Base-by-base conservation (phyloP, 179 eudicot genomes). In the Gypsophila paniculata region DNA sequence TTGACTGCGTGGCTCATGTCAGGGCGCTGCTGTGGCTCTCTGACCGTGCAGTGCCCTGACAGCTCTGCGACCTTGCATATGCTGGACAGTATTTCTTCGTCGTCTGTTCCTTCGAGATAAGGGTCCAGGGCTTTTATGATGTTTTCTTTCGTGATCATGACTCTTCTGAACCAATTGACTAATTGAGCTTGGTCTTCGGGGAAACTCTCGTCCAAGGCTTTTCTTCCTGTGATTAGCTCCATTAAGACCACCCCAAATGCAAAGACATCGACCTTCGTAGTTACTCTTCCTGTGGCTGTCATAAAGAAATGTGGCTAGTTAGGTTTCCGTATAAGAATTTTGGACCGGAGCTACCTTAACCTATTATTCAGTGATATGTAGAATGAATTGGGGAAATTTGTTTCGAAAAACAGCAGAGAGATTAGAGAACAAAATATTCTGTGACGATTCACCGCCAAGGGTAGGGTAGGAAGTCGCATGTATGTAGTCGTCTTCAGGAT, bases 221-320 rank as follows among this genome's bases (percentile, higher is more conserved):
- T 83, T 70, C 86, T 72, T 15, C 82, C 83, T 3, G 86, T 80
- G 36, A 83, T 70, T 18, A 83, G 65, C 74, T 83, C 83, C 86
- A 83, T 83, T 32, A 83, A 38, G 2, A 83, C 69, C 14, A 83
- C 82, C 10, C 84, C 86, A 8, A 57, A 83, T 25, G 86, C 81
- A 70, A 80, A 83, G 6, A 83, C 80, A 18, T 83, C 86, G 0
- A 83, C 76, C 68, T 83, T 83, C 7, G 82, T 80, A 15, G 82
- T 83, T 21, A 83, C 86, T 65, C 82, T 77, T 26, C 86, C 84
- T 0, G 82, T 78, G 17, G 82, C 86, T 83, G 86, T 67, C 67
- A 39, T 8, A 5, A 19, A 29, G 8, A 63, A 67, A 44, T 1
- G 29, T 21, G 21, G 13, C 36, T 22, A 15, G 34, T 70, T 15